Percentiles rank a stretch among this genome's conserved stretches.
These are phyloP conservation scores for Cichorium intybus DNA, from an alignment of 140 eudicot species.

Conservation along the genomic window DNA sequence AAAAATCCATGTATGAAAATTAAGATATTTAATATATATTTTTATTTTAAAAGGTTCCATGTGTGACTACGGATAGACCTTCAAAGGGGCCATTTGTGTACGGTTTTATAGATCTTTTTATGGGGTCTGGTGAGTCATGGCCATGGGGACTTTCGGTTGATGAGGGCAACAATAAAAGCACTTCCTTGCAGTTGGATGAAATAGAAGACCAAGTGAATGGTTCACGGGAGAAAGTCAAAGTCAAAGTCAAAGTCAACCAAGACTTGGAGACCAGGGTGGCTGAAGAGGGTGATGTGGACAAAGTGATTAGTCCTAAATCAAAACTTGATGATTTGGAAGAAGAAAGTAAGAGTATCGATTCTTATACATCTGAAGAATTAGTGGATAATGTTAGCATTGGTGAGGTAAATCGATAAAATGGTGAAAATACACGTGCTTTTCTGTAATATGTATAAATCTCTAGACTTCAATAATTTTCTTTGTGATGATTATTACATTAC, in stretches of 20 bases:
- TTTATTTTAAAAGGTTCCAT: conserved; percentile 32
- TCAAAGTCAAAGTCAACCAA: conserved; percentile 36
- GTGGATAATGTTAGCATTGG: conserved; percentile 36
- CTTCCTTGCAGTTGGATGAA: background rate
- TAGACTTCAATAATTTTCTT: background rate
- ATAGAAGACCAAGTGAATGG: conserved; percentile 34
- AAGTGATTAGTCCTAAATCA: conserved; percentile 14
- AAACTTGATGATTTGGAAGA: conserved; percentile 55
- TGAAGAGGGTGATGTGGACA: conserved; percentile 37
- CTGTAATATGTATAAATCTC: background rate
- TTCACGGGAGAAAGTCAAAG: conserved; percentile 26
- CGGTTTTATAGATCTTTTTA: conserved; percentile 83
- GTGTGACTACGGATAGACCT: conserved; percentile 31
- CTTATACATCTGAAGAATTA: conserved; percentile 43
- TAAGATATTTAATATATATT: background rate
- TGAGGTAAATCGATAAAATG: no score
- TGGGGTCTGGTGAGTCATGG: conserved; percentile 91
- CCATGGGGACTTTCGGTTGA: conserved; percentile 72
- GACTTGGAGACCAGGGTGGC: conserved; percentile 32
- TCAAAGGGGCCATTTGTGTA: conserved; percentile 69
- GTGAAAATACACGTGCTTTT: no score
- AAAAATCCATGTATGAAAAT: background rate
- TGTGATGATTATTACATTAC: conserved; percentile 17
- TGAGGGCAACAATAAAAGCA: conserved; percentile 35
- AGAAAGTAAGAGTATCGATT: conserved; percentile 50